Conservation (phyloP, 2,329 filamentous ascomycete genomes). For the Zymoseptoria passerinii region DNA sequence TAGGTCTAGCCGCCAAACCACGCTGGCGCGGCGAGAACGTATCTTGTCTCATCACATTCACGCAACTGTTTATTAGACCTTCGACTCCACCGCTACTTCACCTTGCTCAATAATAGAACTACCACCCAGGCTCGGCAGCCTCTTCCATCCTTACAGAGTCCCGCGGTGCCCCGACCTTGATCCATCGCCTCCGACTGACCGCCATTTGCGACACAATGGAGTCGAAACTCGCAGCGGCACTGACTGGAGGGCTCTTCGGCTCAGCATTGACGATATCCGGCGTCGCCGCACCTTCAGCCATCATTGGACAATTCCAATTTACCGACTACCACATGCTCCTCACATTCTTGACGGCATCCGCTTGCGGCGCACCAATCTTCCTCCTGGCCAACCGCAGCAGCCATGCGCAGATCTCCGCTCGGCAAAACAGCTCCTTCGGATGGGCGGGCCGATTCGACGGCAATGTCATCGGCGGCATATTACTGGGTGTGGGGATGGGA, state of each 20-base stretch:
- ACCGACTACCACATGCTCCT: neutral
- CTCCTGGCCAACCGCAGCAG: neutral
- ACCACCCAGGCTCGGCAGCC: neutral
- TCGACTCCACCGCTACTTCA: neutral
- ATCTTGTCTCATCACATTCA: too few species aligned
- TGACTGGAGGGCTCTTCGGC: neutral
- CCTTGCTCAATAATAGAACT: neutral
- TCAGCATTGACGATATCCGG: neutral
- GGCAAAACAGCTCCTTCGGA: neutral
- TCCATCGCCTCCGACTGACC: neutral
- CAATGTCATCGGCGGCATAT: conserved; percentile 54
- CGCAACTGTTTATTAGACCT: neutral
- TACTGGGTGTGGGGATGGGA: conserved; percentile 59
- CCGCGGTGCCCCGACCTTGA: neutral
- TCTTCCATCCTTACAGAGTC: neutral
- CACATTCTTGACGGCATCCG: neutral
- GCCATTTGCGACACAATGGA: neutral
- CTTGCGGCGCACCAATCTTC: neutral
- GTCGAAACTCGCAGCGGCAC: neutral
- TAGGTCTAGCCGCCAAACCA: neutral
- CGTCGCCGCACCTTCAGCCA: neutral
- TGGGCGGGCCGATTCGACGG: neutral
- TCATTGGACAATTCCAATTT: neutral
- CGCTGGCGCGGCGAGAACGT: too few species aligned
- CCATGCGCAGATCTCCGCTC: neutral